Percentiles rank a stretch among this genome's conserved stretches.
Evolutionary conservation across 1,284 basidiomycete species (phyloP).

Genomic region (Afroboletus lepidellus): DNA sequence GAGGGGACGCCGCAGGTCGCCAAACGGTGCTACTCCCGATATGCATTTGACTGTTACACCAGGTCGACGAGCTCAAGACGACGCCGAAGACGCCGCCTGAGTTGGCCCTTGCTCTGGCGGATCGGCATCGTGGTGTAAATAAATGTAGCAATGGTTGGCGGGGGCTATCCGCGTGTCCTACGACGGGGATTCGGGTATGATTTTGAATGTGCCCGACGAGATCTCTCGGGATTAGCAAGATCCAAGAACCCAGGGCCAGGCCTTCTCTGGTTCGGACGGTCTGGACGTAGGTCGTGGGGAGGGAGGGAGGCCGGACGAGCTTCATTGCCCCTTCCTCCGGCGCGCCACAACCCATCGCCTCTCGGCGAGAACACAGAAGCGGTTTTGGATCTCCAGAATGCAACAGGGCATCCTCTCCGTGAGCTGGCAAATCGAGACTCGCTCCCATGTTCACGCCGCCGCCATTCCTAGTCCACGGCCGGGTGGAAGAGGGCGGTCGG

Average conservation of each 20-base stretch:
- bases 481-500: slow-evolving; percentile 41
- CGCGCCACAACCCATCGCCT: slow-evolving; percentile 39
- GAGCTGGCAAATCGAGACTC: slow-evolving; percentile 33
- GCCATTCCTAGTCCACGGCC: slow-evolving; percentile 43
- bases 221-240: slow-evolving; percentile 90
- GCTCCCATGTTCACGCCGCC: slow-evolving; percentile 38
- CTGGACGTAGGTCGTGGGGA: no score
- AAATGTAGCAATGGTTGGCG: slow-evolving; percentile 91
- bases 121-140: slow-evolving; percentile 83
- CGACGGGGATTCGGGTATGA: slow-evolving; percentile 91
- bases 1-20: no score
- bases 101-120: slow-evolving; percentile 61
- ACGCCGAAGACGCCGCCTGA: slow-evolving; percentile 59
- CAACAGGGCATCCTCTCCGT: slow-evolving; percentile 23
- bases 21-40: no score
- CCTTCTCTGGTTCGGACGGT: no score
- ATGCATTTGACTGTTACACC: background rate
- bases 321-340: slow-evolving; percentile 60
- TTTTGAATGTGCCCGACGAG: slow-evolving; percentile 90
- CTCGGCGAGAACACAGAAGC: slow-evolving; percentile 33
- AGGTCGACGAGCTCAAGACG: slow-evolving; percentile 87
- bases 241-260: no score
- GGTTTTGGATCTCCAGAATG: slow-evolving; percentile 23
- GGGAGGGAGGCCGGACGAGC: slow-evolving; percentile 53
- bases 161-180: slow-evolving; percentile 98